Conservation (phyloP, 2,329 filamentous ascomycete species). For the Aurifilum marmelostoma region DNA sequence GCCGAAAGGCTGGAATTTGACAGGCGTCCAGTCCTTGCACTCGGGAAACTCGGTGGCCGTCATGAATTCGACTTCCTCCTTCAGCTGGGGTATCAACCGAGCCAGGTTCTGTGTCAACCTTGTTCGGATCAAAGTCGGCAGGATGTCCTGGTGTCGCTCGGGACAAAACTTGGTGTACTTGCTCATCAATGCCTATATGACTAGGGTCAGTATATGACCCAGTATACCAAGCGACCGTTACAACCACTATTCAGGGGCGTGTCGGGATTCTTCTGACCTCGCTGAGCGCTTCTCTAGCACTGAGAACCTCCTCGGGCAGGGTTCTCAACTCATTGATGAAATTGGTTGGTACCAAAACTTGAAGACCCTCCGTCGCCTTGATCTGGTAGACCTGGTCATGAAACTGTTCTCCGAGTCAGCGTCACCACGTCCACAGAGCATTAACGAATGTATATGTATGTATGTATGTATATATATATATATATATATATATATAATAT, state of each 20-base stretch:
- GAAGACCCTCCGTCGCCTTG: conserved; percentile 53
- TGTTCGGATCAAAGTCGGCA: conserved; percentile 49
- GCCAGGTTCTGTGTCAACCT: conserved; percentile 53
- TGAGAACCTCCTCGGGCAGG: conserved; percentile 52
- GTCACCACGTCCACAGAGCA: neutral
- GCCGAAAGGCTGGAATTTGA: conserved; percentile 56
- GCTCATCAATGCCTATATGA: conserved; percentile 50
- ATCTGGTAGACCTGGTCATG: conserved; percentile 54
- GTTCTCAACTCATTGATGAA: conserved; percentile 52
- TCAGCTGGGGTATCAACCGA: conserved; percentile 50
- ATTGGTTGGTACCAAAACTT: conserved; percentile 51
- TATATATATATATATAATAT: no score
- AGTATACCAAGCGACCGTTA: neutral
- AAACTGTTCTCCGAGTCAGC: conserved; percentile 41
- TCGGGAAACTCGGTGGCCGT: conserved; percentile 51
- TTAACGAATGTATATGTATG: neutral
- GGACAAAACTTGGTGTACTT: conserved; percentile 55
- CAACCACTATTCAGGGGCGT: neutral
- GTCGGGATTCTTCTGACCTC: conserved; percentile 42
- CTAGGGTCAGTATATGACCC: conserved; percentile 16
- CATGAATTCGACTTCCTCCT: conserved; percentile 51
- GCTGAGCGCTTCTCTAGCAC: conserved; percentile 51
- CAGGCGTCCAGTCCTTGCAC: conserved; percentile 58
- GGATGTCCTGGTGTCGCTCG: conserved; percentile 49
- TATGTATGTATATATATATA: neutral